Evolutionary conservation across 371 early-diverging fungal species (phyloP).

Genomic region (Mucor sp.): DNA sequence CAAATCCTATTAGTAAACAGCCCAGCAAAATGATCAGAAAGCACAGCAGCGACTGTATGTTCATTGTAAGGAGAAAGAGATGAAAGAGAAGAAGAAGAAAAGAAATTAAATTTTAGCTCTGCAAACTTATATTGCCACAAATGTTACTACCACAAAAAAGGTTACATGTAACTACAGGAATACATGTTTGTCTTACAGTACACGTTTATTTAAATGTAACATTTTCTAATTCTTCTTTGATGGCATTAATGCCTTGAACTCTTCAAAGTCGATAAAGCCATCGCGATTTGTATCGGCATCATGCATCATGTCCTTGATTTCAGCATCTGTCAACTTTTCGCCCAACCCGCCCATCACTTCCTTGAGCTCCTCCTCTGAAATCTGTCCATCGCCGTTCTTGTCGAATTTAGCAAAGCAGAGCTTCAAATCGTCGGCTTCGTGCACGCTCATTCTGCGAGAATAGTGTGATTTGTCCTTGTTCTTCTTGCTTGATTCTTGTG

Average conservation of each 20-base stretch:
- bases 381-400: constrained; percentile 72
- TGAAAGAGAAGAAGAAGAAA: not conserved
- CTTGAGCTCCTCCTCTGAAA: constrained; percentile 68
- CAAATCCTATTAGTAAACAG: constrained; percentile 8
- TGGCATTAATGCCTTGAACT: constrained; percentile 62
- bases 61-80: not conserved
- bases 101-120: not conserved
- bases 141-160: constrained; percentile 2
- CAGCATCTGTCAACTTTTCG: constrained; percentile 70
- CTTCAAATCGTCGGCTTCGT: constrained; percentile 62
- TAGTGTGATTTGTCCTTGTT: constrained; percentile 1
- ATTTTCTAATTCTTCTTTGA: constrained; percentile 2
- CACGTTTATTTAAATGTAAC: not conserved
- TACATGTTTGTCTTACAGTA: constrained; percentile 1
- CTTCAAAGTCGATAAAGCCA: constrained; percentile 62
- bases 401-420: constrained; percentile 76
- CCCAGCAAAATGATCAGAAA: constrained; percentile 4
- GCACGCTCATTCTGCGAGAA: constrained; percentile 26
- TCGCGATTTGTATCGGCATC: constrained; percentile 80
- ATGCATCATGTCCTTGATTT: constrained; percentile 82
- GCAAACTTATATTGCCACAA: not conserved
- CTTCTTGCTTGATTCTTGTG: not conserved
- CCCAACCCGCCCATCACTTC: constrained; percentile 73
- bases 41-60: not conserved
- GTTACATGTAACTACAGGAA: constrained; percentile 2